Conservation (phyloP, 2,329 filamentous ascomycete species). For the Tolypocladium endophyticum region DNA sequence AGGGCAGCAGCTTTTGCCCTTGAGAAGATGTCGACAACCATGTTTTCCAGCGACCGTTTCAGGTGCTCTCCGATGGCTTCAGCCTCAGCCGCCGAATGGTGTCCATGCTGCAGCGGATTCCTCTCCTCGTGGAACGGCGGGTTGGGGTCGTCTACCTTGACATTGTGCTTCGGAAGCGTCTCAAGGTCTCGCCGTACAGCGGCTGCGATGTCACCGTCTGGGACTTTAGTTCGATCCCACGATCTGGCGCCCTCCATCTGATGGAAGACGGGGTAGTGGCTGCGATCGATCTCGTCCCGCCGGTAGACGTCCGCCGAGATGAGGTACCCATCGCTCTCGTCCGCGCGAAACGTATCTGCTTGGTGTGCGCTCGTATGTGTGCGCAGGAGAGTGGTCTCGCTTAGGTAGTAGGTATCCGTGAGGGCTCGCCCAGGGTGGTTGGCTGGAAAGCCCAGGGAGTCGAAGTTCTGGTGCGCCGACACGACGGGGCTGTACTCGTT, state of each 20-base stretch:
- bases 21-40: constrained; percentile 83
- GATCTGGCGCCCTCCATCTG: constrained; percentile 94
- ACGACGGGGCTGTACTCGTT: constrained; percentile 77
- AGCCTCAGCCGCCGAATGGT: constrained; percentile 66
- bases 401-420: constrained; percentile 95
- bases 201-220: constrained; percentile 46
- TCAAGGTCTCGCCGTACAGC: constrained; percentile 62
- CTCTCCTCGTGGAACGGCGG: constrained; percentile 64
- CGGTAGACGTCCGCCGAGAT: constrained; percentile 93
- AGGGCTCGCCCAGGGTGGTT: constrained; percentile 81
- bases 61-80: constrained; percentile 77
- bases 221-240: constrained; percentile 63
- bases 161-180: constrained; percentile 58
- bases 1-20: constrained; percentile 59
- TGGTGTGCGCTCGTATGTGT: constrained; percentile 96
- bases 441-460: constrained; percentile 82
- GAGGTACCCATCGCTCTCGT: constrained; percentile 69
- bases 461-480: constrained; percentile 80
- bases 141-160: constrained; percentile 76
- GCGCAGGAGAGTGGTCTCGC: constrained; percentile 69
- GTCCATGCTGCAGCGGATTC: constrained; percentile 68
- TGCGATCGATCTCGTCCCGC: constrained; percentile 86
- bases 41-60: constrained; percentile 78
- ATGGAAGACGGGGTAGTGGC: constrained; percentile 94
- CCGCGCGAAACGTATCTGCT: constrained; percentile 64